phyloP scores from a whole-genome alignment of 306 rosid genomes.

The Vachellia collinsii region DNA sequence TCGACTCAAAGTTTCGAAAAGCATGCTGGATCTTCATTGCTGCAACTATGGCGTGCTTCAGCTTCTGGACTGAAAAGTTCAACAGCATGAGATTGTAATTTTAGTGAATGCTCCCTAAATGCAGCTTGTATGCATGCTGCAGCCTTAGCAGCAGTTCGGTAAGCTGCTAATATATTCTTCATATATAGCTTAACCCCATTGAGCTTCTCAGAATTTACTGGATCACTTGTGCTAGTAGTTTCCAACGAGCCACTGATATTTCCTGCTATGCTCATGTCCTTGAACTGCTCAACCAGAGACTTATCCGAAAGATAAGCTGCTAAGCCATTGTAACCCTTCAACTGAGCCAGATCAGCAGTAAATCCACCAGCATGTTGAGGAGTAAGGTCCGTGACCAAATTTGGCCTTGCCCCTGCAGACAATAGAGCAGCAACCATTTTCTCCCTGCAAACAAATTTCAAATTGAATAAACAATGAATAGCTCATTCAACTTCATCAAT shows the following conservation, averaged over 20 bases:
- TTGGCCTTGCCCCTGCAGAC: slow-evolving; percentile 87
- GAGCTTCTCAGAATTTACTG: slow-evolving; percentile 55
- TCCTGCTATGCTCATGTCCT: slow-evolving; percentile 87
- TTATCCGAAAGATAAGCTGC: slow-evolving; percentile 95
- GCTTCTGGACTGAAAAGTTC: slow-evolving; percentile 61
- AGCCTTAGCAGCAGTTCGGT: slow-evolving; percentile 87
- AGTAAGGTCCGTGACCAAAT: slow-evolving; percentile 91
- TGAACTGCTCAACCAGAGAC: slow-evolving; percentile 75
- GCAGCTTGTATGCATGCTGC: slow-evolving; percentile 92
- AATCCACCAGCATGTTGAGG: slow-evolving; percentile 72
- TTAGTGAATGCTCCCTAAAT: slow-evolving; percentile 75
- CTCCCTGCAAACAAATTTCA: slow-evolving; percentile 58
- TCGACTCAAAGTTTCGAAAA: slow-evolving; percentile 67
- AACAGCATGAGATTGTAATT: slow-evolving; percentile 56
- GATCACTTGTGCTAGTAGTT: slow-evolving; percentile 44
- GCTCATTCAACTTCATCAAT: background rate
- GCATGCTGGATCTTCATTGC: slow-evolving; percentile 99
- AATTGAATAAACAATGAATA: slow-evolving; percentile 27
- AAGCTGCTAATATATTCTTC: slow-evolving; percentile 83
- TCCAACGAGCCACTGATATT: slow-evolving; percentile 79
- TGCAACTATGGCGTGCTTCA: slow-evolving; percentile 83
- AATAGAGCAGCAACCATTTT: slow-evolving; percentile 82
- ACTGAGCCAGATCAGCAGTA: slow-evolving; percentile 79
- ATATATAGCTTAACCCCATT: slow-evolving; percentile 71
- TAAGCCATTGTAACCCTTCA: slow-evolving; percentile 75